Conservation (phyloP, 768 basidiomycete genomes). For the Glaciozyma martinii region DNA sequence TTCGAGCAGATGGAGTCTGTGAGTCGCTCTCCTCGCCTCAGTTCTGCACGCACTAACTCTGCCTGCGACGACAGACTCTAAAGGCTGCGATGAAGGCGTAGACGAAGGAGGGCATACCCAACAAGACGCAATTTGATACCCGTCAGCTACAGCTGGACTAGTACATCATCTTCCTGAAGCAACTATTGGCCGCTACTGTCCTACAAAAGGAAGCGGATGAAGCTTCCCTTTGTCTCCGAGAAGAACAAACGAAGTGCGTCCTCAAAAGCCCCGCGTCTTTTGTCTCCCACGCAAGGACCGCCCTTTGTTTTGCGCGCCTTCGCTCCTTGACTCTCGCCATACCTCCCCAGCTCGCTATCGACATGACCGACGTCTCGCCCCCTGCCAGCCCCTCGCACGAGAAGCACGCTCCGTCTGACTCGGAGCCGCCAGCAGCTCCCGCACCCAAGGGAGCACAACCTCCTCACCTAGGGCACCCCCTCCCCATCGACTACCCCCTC, state of each 20-base stretch:
- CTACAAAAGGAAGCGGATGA: not conserved
- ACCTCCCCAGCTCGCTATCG: no score
- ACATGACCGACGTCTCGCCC: not conserved
- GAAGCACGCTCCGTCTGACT: not conserved
- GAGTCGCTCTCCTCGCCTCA: not conserved
- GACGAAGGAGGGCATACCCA: not conserved
- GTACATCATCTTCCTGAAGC: no score
- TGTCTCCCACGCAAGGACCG: not conserved
- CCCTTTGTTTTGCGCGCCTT: not conserved
- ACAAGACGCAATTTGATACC: no score
- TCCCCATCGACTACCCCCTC: constrained; percentile 38
- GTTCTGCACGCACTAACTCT: no score
- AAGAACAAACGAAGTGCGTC: no score
- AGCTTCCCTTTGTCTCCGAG: not conserved
- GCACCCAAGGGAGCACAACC: not conserved
- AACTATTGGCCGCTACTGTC: no score
- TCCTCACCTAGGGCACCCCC: constrained; percentile 48
- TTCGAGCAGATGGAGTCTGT: constrained; percentile 89
- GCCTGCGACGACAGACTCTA: not conserved
- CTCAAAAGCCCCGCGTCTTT: not conserved
- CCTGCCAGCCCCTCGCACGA: not conserved
- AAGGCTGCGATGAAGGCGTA: constrained; percentile 11
- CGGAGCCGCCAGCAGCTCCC: not conserved
- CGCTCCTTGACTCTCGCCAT: not conserved
- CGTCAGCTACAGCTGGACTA: no score